Conservation (phyloP, 345 rosid species). For the Combretum micranthum region DNA sequence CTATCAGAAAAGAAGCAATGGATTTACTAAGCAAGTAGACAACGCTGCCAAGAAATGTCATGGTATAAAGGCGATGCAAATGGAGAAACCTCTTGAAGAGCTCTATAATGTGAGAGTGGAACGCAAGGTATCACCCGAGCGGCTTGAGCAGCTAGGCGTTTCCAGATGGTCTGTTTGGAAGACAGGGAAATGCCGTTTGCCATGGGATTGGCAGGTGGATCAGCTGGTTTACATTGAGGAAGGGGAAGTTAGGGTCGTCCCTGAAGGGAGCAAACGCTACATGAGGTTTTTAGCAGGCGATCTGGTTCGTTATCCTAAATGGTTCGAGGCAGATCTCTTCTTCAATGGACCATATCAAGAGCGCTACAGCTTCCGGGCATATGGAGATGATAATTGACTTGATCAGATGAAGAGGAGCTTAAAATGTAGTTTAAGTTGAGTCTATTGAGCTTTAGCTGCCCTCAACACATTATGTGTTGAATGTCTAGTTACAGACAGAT, state of each 20-base stretch:
- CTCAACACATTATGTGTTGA: no score
- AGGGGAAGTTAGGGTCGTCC: constrained; percentile 94
- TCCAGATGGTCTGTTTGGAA: constrained; percentile 85
- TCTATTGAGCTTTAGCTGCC: no score
- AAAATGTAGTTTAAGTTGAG: no score
- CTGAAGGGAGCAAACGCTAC: constrained; percentile 68
- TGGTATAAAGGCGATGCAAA: constrained; percentile 43
- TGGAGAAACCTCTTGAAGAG: constrained; percentile 70
- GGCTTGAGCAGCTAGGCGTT: constrained; percentile 64
- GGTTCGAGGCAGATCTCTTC: constrained; percentile 92
- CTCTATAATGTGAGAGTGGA: constrained; percentile 77
- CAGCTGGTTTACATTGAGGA: constrained; percentile 93
- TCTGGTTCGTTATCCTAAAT: constrained; percentile 84
- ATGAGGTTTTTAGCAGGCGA: constrained; percentile 87
- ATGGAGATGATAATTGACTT: constrained; percentile 59
- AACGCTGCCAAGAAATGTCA: constrained; percentile 9
- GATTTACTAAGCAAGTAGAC: constrained; percentile 3
- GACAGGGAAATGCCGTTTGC: constrained; percentile 71
- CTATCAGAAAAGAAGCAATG: constrained; percentile 12
- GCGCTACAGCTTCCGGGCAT: constrained; percentile 76
- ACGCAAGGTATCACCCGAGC: constrained; percentile 42
- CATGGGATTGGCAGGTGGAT: constrained; percentile 97
- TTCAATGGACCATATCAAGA: constrained; percentile 82
- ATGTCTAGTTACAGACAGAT: no score
- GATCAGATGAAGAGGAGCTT: no score